A percentile compares a stretch with the other conserved stretches of the same genome.
Conservation (phyloP, 2,329 filamentous ascomycete species). For the Trichoderma sp. region DNA sequence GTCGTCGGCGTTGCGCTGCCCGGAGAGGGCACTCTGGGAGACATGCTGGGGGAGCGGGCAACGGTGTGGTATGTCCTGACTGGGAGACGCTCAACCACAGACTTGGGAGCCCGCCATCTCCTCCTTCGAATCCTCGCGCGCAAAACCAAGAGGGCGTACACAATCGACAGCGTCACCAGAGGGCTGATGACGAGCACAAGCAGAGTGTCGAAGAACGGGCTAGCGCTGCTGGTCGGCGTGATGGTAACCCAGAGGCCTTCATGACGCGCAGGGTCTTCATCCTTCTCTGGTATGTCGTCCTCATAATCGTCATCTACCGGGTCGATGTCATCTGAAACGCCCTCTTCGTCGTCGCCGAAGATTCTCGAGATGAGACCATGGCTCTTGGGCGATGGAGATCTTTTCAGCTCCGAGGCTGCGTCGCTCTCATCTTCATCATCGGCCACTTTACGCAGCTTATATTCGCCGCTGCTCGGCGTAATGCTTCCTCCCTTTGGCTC, state of each 20-base stretch:
- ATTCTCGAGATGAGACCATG: constrained; percentile 52
- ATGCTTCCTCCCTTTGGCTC: constrained; percentile 66
- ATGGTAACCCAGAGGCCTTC: constrained; percentile 96
- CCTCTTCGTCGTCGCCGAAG: constrained; percentile 49
- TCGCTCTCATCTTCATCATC: constrained; percentile 19
- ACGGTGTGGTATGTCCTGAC: constrained; percentile 95
- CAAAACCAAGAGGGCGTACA: constrained; percentile 85
- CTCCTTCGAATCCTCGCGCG: constrained; percentile 85
- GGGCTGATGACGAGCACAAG: constrained; percentile 96
- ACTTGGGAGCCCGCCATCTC: constrained; percentile 96
- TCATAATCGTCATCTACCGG: constrained; percentile 32
- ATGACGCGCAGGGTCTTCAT: constrained; percentile 39
- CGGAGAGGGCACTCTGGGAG: constrained; percentile 63
- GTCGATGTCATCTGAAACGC: constrained; percentile 33
- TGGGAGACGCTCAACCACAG: constrained; percentile 89
- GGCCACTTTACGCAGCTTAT: constrained; percentile 41
- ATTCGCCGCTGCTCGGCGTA: constrained; percentile 73
- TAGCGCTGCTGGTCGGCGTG: constrained; percentile 84
- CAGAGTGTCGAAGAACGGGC: constrained; percentile 93
- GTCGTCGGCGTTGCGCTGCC: constrained; percentile 72
- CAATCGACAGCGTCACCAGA: constrained; percentile 85
- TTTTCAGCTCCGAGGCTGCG: background rate
- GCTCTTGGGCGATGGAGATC: constrained; percentile 39
- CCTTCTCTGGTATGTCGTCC: constrained; percentile 30
- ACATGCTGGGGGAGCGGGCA: constrained; percentile 57